phyloP scores from a whole-genome alignment of 2,329 filamentous ascomycete genomes.

The Pseudocercospora fijiensis region DNA sequence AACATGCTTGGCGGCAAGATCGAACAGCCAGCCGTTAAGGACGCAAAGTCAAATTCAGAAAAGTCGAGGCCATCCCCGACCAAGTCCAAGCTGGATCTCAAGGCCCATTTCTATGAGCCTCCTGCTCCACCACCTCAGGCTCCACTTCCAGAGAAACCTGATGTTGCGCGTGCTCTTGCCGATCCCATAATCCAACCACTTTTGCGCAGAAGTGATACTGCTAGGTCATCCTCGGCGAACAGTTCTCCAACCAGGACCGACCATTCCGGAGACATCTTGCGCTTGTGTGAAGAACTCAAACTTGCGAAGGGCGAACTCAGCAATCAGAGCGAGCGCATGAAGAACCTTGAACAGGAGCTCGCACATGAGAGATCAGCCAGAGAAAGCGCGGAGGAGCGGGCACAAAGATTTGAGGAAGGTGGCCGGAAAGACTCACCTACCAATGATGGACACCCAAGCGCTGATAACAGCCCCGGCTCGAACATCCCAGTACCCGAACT shows the following conservation, averaged over 20 bases:
- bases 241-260: slow-evolving; percentile 61
- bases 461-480: slow-evolving; percentile 19
- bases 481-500: slow-evolving; percentile 44
- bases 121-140: slow-evolving; percentile 92
- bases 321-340: slow-evolving; percentile 74
- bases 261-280: slow-evolving; percentile 70
- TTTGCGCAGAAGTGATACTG: slow-evolving; percentile 72
- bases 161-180: slow-evolving; percentile 55
- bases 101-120: slow-evolving; percentile 85
- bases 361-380: slow-evolving; percentile 77
- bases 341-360: slow-evolving; percentile 75
- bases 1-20: slow-evolving; percentile 71
- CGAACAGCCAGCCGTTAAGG: slow-evolving; percentile 41
- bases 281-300: slow-evolving; percentile 80
- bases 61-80: slow-evolving; percentile 47
- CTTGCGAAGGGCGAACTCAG: slow-evolving; percentile 84
- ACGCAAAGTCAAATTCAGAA: slow-evolving; percentile 49
- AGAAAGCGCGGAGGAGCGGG: slow-evolving; percentile 78
- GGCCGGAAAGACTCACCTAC: slow-evolving; percentile 42
- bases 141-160: slow-evolving; percentile 88
- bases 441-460: slow-evolving; percentile 21
- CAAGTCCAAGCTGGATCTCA: slow-evolving; percentile 70
- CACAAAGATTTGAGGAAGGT: slow-evolving; percentile 67
- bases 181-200: slow-evolving; percentile 56
- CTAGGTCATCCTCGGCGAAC: slow-evolving; percentile 60